These are phyloP conservation scores for Penicillium bovifimosum DNA, from an alignment of 495 filamentous ascomycete genomes.

Conservation along the genomic window DNA sequence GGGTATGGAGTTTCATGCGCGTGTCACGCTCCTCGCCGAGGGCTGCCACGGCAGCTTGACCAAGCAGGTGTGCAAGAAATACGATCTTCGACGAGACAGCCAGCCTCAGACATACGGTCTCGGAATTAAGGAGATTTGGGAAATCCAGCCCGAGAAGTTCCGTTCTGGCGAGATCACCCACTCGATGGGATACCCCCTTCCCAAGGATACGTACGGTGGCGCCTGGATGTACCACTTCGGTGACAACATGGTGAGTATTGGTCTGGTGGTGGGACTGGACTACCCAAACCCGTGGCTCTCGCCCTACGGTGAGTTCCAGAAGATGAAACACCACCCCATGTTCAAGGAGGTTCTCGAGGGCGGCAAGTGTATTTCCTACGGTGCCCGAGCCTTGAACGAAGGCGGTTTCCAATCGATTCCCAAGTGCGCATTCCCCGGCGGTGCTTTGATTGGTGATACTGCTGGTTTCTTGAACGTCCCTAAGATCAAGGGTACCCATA, in stretches of 20 bases:
- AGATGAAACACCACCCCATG: constrained; percentile 94
- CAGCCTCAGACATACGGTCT: constrained; percentile 93
- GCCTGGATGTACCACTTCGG: constrained; percentile 99
- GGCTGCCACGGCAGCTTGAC: constrained; percentile 95
- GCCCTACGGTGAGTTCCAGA: constrained; percentile 95
- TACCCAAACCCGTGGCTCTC: constrained; percentile 96
- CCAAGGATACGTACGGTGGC: constrained; percentile 87
- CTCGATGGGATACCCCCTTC: constrained; percentile 90
- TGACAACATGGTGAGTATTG: constrained; percentile 91
- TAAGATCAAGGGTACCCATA: constrained; percentile 98
- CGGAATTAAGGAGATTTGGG: constrained; percentile 96
- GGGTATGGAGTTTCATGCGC: constrained; percentile 97
- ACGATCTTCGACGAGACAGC: constrained; percentile 80
- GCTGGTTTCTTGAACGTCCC: constrained; percentile 97
- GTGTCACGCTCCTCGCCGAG: constrained; percentile 89
- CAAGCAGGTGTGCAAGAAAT: constrained; percentile 95
- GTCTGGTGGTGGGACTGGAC: constrained; percentile 89
- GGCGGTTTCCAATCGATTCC: constrained; percentile 97
- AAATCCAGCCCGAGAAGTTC: constrained; percentile 91
- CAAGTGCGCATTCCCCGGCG: constrained; percentile 92
- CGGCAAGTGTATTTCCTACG: constrained; percentile 97
- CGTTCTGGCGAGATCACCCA: constrained; percentile 78
- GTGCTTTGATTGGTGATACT: constrained; percentile 91
- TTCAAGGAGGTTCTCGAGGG: constrained; percentile 79
- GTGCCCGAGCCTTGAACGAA: constrained; percentile 86